Percentiles rank a stretch among this genome's conserved stretches.
These are phyloP conservation scores for Hypoxylon sp. DNA, from an alignment of 2,329 filamentous ascomycete species.

Conservation along the genomic window DNA sequence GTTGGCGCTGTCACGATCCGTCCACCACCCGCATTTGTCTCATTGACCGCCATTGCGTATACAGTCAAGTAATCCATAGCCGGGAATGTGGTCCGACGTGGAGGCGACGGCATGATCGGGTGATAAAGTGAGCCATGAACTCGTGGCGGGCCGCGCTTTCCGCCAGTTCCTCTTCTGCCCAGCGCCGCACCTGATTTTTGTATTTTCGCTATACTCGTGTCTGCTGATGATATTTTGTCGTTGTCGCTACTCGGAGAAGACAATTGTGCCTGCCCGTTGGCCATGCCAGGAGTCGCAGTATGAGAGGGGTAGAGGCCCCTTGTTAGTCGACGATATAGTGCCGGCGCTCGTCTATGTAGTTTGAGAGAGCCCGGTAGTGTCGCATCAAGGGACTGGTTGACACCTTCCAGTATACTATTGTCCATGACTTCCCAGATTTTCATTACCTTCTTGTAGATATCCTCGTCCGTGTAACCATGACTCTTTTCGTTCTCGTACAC, in stretches of 20 bases:
- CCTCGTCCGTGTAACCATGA: slow-evolving; percentile 64
- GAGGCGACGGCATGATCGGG: slow-evolving; percentile 62
- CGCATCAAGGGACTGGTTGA: slow-evolving; percentile 61
- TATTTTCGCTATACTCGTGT: slow-evolving; percentile 7
- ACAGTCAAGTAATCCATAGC: slow-evolving; percentile 67
- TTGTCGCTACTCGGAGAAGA: slow-evolving; percentile 31
- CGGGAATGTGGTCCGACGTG: slow-evolving; percentile 63
- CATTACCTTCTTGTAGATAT: slow-evolving; percentile 63
- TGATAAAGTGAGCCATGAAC: slow-evolving; percentile 63
- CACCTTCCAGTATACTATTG: slow-evolving; percentile 64
- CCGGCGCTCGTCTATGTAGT: slow-evolving; percentile 63
- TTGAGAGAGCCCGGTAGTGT: slow-evolving; percentile 64
- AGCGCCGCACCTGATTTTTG: slow-evolving; percentile 35
- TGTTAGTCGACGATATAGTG: slow-evolving; percentile 61
- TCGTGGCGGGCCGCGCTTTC: slow-evolving; percentile 57
- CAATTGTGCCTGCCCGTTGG: slow-evolving; percentile 36
- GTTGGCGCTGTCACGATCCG: slow-evolving; percentile 67
- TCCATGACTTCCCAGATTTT: slow-evolving; percentile 69
- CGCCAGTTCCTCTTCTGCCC: slow-evolving; percentile 36
- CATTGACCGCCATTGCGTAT: slow-evolving; percentile 67
- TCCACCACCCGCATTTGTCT: slow-evolving; percentile 67
- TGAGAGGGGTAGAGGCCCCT: slow-evolving; percentile 62
- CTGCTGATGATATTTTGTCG: slow-evolving; percentile 12
- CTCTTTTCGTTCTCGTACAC: slow-evolving; percentile 69
- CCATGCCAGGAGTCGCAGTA: slow-evolving; percentile 41